Conservation (phyloP, 768 basidiomycete genomes). For the Russula vinacea region DNA sequence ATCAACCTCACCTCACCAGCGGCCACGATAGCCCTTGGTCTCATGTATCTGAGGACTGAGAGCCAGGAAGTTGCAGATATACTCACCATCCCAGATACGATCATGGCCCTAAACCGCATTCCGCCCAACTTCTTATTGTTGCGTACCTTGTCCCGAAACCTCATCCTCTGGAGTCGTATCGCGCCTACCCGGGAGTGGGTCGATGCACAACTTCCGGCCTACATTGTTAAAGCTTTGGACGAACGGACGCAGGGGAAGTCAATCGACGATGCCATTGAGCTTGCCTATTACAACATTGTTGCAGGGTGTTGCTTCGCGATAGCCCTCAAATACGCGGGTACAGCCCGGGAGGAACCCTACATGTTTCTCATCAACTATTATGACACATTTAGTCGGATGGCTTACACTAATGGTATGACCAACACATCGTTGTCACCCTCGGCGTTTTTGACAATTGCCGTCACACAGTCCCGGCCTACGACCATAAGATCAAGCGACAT, state of each 20-base stretch:
- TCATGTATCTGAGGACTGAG: slow-evolving; percentile 89
- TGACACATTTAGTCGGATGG: slow-evolving; percentile 71
- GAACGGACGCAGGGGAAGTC: slow-evolving; percentile 45
- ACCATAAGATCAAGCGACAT: slow-evolving; percentile 83
- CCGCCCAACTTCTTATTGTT: slow-evolving; percentile 85
- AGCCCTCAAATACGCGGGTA: slow-evolving; percentile 91
- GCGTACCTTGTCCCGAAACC: slow-evolving; percentile 67
- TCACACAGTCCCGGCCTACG: slow-evolving; percentile 65
- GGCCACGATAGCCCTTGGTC: slow-evolving; percentile 81
- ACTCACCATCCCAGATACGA: slow-evolving; percentile 76
- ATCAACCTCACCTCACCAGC: slow-evolving; percentile 89
- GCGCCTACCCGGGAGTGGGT: slow-evolving; percentile 73
- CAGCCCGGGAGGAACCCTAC: slow-evolving; percentile 87
- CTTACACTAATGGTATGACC: slow-evolving; percentile 62
- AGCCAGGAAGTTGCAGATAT: slow-evolving; percentile 84
- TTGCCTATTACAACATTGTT: slow-evolving; percentile 89
- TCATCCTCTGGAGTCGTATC: slow-evolving; percentile 88
- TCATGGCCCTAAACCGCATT: slow-evolving; percentile 74
- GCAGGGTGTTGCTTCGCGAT: slow-evolving; percentile 90
- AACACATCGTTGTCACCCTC: slow-evolving; percentile 7
- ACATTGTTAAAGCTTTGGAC: slow-evolving; percentile 61
- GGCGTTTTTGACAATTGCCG: slow-evolving; percentile 11
- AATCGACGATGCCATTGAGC: slow-evolving; percentile 69
- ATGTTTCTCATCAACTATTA: slow-evolving; percentile 75
- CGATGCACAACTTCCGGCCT: slow-evolving; percentile 59